Base-by-base conservation (phyloP, 352 stramenopile species). In the Elongisporangium prolatum region DNA sequence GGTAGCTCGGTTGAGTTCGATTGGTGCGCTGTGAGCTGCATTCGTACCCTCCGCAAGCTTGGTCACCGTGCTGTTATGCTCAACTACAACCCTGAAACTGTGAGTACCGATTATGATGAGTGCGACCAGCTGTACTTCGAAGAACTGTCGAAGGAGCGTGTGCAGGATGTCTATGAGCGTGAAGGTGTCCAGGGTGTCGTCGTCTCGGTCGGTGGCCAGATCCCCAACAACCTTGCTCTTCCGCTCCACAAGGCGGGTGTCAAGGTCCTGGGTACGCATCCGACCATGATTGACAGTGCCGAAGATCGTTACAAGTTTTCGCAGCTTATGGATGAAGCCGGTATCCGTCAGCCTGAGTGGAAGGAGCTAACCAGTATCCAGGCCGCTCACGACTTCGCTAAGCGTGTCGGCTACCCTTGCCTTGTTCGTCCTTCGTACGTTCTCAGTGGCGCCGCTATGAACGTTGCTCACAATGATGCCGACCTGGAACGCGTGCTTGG, bases 81-180 rank as follows among this genome's bases (percentile, higher is more conserved):
- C 17, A 99, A 99, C 78, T 98, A 98, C 82, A 99, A 99, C 80
- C 96, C 95, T 21, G 95, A 99, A 71, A 99, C 96, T 47, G 96
- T 98, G 28, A 98, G 89, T 38, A 99, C 96, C 28, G 96, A 99
- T 77, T 98, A 98, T 63, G 95, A 99, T 67, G 96, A 99, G 73
- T 98, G 95, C 71, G 93, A 99, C 70, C 86, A 97, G 58, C 70
- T 99, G n/a, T 99, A 98, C 80, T 99, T 99, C 65, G 95, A 99
- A 57, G 96, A 99, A 68, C 80, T 99, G 11, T 82, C 80, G 40
- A 86, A 90, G 56, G 95, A 99, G 68, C 91, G 95, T 57, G 92
- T 98, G 48, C 73, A 98, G 58, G 95, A 98, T 68, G 96, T 98
- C 49, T 98, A 98, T 71, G 75, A 98, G 53, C 71, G 80, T 52